These are phyloP conservation scores for Scheffersomyces segobiensis DNA, from an alignment of 1,139 yeast genomes.

Conservation along the genomic window DNA sequence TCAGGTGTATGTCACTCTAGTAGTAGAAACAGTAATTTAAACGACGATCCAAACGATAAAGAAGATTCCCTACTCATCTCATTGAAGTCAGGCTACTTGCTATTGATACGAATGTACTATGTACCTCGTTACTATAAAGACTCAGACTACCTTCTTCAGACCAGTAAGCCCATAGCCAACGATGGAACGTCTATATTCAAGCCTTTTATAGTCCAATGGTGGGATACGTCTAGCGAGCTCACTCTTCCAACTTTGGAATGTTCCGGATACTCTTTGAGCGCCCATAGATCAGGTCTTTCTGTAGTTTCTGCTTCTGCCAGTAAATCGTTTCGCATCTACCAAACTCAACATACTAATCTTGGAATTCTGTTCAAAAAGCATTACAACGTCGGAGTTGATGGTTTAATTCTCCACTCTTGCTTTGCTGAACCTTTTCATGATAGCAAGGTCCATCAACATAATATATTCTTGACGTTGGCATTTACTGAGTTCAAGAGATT, in stretches of 20 bases:
- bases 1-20: slow-evolving; percentile 18
- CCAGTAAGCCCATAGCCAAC: slow-evolving; percentile 2
- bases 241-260: slow-evolving; percentile 26
- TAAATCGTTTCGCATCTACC: slow-evolving; percentile 38
- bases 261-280: slow-evolving; percentile 34
- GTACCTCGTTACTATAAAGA: slow-evolving; percentile 35
- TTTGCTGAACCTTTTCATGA: slow-evolving; percentile 38
- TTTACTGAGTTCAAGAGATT: slow-evolving; percentile 40
- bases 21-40: slow-evolving; percentile 20
- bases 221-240: slow-evolving; percentile 31
- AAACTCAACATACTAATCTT: slow-evolving; percentile 31
- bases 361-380: slow-evolving; percentile 43
- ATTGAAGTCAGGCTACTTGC: slow-evolving; percentile 41
- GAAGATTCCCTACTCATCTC: slow-evolving; percentile 49
- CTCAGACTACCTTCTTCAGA: slow-evolving; percentile 20
- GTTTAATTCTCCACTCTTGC: slow-evolving; percentile 43
- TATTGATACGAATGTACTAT: slow-evolving; percentile 35
- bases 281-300: slow-evolving; percentile 41
- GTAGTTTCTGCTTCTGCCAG: slow-evolving; percentile 41
- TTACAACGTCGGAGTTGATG: slow-evolving; percentile 42
- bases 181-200: slow-evolving; percentile 23
- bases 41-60: slow-evolving; percentile 4
- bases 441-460: slow-evolving; percentile 27
- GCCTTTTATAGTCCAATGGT: slow-evolving; percentile 56
- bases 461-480: slow-evolving; percentile 35